Percentiles rank a stretch among this genome's conserved stretches.
phyloP scores from a whole-genome alignment of 306 rosid genomes.

The Rosa rugosa region DNA sequence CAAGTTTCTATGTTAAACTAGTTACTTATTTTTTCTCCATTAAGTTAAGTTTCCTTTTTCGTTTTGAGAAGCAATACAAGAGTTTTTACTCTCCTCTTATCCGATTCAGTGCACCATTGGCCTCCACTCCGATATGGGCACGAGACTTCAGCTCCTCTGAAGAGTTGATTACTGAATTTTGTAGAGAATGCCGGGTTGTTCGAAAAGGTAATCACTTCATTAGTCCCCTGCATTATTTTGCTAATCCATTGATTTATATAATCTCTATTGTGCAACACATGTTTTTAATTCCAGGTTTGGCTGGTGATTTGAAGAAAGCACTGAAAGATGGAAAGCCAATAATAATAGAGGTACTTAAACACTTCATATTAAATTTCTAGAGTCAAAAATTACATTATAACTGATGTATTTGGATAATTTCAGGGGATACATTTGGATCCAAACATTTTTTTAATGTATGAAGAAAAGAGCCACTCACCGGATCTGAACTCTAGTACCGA shows the following conservation, averaged over 20 bases:
- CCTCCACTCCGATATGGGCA: constrained; percentile 86
- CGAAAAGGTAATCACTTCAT: constrained; percentile 57
- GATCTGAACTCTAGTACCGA: constrained; percentile 8
- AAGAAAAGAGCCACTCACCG: constrained; percentile 59
- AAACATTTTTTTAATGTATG: constrained; percentile 85
- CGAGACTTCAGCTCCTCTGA: constrained; percentile 77
- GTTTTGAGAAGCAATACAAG: constrained; percentile 15
- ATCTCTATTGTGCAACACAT: constrained; percentile 13
- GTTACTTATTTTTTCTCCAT: neutral
- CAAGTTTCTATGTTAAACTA: neutral
- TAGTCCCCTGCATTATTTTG: neutral
- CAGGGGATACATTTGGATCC: constrained; percentile 97
- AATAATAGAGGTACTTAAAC: constrained; percentile 72
- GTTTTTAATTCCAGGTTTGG: constrained; percentile 59
- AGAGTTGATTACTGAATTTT: constrained; percentile 88
- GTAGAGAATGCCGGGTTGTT: constrained; percentile 95
- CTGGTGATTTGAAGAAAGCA: constrained; percentile 97
- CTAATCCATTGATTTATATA: neutral
- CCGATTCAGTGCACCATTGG: constrained; percentile 74
- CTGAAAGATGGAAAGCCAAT: constrained; percentile 98
- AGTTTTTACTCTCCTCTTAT: constrained; percentile 16
- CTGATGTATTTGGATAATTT: constrained; percentile 1
- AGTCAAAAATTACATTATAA: neutral
- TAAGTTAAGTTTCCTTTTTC: neutral
- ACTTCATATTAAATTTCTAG: neutral